Conservation (phyloP, 2,329 filamentous ascomycete species). For the Monosporascus sp. region DNA sequence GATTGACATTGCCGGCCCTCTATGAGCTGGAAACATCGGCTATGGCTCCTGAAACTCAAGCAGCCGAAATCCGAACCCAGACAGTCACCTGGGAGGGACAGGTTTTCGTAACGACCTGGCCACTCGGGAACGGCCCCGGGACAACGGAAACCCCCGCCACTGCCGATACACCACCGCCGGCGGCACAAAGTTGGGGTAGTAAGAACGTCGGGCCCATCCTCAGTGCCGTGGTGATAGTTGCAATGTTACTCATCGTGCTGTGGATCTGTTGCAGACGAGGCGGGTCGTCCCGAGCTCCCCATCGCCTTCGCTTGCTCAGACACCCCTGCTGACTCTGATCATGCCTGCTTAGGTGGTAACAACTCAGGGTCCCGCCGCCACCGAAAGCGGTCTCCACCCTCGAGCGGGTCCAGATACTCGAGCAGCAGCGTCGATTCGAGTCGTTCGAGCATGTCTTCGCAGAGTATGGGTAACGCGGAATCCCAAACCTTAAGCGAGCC, state of each 20-base stretch:
- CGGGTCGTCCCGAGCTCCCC: constrained; percentile 3
- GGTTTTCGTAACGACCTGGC: constrained; percentile 18
- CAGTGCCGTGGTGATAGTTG: constrained; percentile 16
- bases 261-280: constrained; percentile 21
- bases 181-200: constrained; percentile 2
- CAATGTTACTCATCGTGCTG: constrained; percentile 17
- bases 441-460: constrained; percentile 8
- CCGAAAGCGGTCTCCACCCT: constrained; percentile 12
- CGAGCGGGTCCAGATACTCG: constrained; percentile 6
- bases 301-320: not conserved
- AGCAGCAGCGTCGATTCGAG: constrained; percentile 11
- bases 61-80: constrained; percentile 16
- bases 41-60: not conserved
- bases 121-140: constrained; percentile 14
- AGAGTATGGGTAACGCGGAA: constrained; percentile 4
- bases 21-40: constrained; percentile 1
- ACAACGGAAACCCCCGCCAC: constrained; percentile 11
- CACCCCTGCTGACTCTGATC: not conserved
- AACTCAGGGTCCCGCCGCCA: constrained; percentile 6
- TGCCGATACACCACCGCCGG: constrained; percentile 6
- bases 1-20: too few species aligned
- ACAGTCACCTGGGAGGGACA: constrained; percentile 14
- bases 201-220: constrained; percentile 19
- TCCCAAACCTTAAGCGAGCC: constrained; percentile 9
- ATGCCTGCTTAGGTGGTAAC: constrained; percentile 6